Conservation (phyloP, 306 rosid genomes). For the Lupinus albus region DNA sequence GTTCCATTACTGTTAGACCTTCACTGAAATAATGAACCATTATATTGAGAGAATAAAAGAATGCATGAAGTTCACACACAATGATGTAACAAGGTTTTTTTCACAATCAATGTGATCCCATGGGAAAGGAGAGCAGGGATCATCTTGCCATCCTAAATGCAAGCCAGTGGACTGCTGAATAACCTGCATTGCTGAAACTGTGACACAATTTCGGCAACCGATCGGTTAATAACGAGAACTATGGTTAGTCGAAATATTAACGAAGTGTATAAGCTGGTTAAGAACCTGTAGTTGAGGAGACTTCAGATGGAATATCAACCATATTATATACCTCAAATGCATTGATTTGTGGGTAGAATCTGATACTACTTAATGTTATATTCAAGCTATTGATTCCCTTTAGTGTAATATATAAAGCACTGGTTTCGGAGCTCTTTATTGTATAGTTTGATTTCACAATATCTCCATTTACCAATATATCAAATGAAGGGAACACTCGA, state of each 20-base stretch:
- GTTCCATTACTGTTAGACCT: slow-evolving; percentile 29
- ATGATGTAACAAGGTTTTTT: slow-evolving; percentile 74
- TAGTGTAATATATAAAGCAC: slow-evolving; percentile 57
- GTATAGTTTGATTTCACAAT: slow-evolving; percentile 64
- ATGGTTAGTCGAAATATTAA: slow-evolving; percentile 8
- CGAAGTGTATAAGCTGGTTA: slow-evolving; percentile 1
- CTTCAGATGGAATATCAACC: slow-evolving; percentile 70
- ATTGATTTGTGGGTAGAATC: slow-evolving; percentile 81
- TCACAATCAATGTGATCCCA: slow-evolving; percentile 82
- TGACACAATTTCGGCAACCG: slow-evolving; percentile 37
- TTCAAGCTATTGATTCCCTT: slow-evolving; percentile 62
- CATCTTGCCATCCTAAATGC: slow-evolving; percentile 92
- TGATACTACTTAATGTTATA: slow-evolving; percentile 60
- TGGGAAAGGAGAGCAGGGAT: slow-evolving; percentile 82
- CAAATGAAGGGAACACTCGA: slow-evolving; percentile 78
- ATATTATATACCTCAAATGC: slow-evolving; percentile 86
- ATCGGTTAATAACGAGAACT: slow-evolving; percentile 31
- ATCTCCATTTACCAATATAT: slow-evolving; percentile 68
- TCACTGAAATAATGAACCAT: slow-evolving; percentile 29
- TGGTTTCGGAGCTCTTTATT: slow-evolving; percentile 56
- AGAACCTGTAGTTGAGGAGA: slow-evolving; percentile 88
- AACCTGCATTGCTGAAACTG: slow-evolving; percentile 90
- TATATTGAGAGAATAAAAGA: slow-evolving; percentile 16
- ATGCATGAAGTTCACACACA: slow-evolving; percentile 48
- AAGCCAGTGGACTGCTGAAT: slow-evolving; percentile 80